Evolutionary conservation across 1,139 yeast genomes (phyloP), one percentile per base, ranked within the genome.

Genomic region (Suhomyces maxii): DNA sequence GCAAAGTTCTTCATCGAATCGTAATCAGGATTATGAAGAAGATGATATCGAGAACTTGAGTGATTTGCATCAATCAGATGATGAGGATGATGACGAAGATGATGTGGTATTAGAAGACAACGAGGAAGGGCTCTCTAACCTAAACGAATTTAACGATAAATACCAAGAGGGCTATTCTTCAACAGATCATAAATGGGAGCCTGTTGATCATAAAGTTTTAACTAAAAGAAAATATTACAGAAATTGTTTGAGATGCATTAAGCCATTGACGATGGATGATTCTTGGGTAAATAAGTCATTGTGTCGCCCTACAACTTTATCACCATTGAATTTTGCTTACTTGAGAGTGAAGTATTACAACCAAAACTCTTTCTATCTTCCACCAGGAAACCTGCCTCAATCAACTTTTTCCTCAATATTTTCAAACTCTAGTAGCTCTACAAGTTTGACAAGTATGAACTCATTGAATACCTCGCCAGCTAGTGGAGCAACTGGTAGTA

Each of bases 241-340:
- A 41, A 82, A 80, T 59, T 79, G 85, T 34, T 61, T 82, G 34
- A 70, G 85, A 41, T 82, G 87, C 53, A 79, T 82, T 39, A 79
- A 75, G 54, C 80, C 84, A 7, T 66, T 82, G 42, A 67, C 76
- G 2, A 69, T 69, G 52, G 82, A 80, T 41, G 83, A 80, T 37
- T 57, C 73, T 8, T 82, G 86, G 86, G 67, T 77, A 26, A 78
- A 80, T 26, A 77, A 72, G 53, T 59, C 68, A 8, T 56, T 80
- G 12, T 78, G 79, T 31, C 71, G 73, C 45, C 79, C 82, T 1
- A 61, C 77, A 13, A 58, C 67, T 3, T 52, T 68, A 37, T 65
- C 69, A n/a, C 71, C 73, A 5, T 53, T 66, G 34, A 60, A 60
- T 41, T 57, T 65, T 39, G 55, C 62, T 12, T 61, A 61, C 46